Conservation (phyloP, 345 rosid species). For the Stellera chamaejasme region DNA sequence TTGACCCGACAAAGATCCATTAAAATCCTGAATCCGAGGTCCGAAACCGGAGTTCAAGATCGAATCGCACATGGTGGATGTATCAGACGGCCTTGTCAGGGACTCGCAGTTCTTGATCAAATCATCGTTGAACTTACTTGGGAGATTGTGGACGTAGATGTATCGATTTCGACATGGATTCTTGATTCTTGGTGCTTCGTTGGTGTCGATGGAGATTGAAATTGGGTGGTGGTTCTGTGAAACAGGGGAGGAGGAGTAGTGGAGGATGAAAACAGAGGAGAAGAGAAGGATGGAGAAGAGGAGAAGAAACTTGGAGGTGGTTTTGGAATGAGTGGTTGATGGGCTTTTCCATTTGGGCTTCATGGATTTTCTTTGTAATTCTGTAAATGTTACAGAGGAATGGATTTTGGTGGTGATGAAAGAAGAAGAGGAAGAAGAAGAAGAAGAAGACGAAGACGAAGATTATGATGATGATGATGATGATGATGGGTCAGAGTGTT, state of each 20-base stretch:
- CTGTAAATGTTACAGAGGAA: no score
- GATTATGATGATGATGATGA: no score
- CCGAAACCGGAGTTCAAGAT: constrained; percentile 54
- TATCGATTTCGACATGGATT: constrained; percentile 49
- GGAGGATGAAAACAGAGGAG: background rate
- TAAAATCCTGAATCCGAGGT: constrained; percentile 26
- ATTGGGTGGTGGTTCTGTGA: background rate
- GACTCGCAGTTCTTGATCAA: constrained; percentile 33
- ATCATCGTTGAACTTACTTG: constrained; percentile 42
- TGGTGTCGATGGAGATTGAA: background rate
- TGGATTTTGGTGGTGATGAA: no score
- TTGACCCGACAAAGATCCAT: constrained; percentile 24
- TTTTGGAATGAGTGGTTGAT: background rate
- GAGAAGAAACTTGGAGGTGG: background rate
- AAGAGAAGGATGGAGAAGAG: background rate
- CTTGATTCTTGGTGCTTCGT: background rate
- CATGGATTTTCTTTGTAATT: background rate
- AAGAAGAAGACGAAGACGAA: no score
- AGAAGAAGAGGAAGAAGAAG: no score
- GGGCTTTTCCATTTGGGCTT: constrained; percentile 6
- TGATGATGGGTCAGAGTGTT: no score
- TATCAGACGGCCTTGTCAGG: constrained; percentile 43
- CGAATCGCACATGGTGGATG: constrained; percentile 37
- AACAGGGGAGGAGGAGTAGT: background rate
- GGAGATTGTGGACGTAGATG: constrained; percentile 48